Evolutionary conservation across 257 asterid species (phyloP).

Genomic region (Leptodermis oblonga): DNA sequence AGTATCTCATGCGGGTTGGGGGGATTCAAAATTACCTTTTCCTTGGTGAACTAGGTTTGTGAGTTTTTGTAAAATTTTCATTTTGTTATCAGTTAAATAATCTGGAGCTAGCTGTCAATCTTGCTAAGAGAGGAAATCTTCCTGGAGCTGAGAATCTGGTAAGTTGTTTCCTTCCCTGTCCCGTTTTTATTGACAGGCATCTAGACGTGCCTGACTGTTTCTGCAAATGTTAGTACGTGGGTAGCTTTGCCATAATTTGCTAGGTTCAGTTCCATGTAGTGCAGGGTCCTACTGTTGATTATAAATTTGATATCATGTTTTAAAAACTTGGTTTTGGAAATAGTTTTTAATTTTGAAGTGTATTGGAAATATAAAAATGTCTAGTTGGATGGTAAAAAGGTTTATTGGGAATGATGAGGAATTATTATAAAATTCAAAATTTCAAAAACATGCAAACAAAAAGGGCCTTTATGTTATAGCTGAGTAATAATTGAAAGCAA

Average conservation of each 20-base stretch:
- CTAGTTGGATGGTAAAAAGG: too few relatives aligned
- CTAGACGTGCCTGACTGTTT: not conserved
- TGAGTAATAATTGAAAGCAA: not conserved
- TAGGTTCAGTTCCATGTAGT: not conserved
- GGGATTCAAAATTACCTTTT: too few relatives aligned
- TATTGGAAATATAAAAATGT: too few relatives aligned
- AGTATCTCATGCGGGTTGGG: too few relatives aligned
- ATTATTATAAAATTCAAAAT: too few relatives aligned
- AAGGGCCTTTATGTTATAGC: too few relatives aligned
- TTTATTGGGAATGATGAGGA: too few relatives aligned
- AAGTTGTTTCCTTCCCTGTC: constrained; percentile 24
- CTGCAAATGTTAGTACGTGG: not conserved
- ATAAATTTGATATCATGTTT: too few relatives aligned
- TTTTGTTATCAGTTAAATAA: constrained; percentile 64
- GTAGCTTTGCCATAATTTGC: not conserved
- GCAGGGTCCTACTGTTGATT: not conserved
- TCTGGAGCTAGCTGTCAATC: constrained; percentile 99
- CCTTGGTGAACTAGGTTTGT: not conserved
- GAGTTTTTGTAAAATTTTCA: not conserved
- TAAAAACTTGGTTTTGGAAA: too few relatives aligned
- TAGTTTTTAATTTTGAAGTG: too few relatives aligned
- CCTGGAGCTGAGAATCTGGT: constrained; percentile 99
- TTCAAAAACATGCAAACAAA: too few relatives aligned
- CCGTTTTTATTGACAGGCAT: not conserved
- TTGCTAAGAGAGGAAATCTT: constrained; percentile 98